Conservation (phyloP, 208 protist species). For the Trypanosoma boissoni region DNA sequence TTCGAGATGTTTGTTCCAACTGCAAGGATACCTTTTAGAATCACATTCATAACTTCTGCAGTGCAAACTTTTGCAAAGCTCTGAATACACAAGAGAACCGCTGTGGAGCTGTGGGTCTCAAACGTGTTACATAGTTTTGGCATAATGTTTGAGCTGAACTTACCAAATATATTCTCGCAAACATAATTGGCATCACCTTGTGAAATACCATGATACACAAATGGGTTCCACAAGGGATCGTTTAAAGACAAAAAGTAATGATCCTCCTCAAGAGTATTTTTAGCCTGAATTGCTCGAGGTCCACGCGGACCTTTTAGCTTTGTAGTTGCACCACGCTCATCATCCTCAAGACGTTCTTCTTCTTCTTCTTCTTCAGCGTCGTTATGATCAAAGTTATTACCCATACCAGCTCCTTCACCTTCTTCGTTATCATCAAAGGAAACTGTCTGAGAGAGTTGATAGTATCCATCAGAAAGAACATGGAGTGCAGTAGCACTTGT, state of each 20-base stretch:
- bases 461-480: slow-evolving; percentile 73
- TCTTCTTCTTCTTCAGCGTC: slow-evolving; percentile 17
- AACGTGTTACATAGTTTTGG: slow-evolving; percentile 85
- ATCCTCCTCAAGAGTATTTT: slow-evolving; percentile 73
- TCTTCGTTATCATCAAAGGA: slow-evolving; percentile 60
- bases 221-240: slow-evolving; percentile 70
- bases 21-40: slow-evolving; percentile 76
- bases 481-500: slow-evolving; percentile 74
- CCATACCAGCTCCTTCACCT: slow-evolving; percentile 1
- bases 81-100: slow-evolving; percentile 77
- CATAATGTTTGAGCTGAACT: slow-evolving; percentile 89
- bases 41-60: slow-evolving; percentile 76
- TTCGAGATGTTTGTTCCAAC: slow-evolving; percentile 63
- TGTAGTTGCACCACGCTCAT: slow-evolving; percentile 13
- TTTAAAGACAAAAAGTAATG: slow-evolving; percentile 63
- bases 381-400: slow-evolving; percentile 16
- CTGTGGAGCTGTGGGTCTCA: slow-evolving; percentile 71
- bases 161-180: slow-evolving; percentile 69
- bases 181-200: slow-evolving; percentile 52
- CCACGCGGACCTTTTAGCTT: neutral
- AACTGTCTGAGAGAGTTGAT: slow-evolving; percentile 36
- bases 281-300: slow-evolving; percentile 20
- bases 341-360: slow-evolving; percentile 26
- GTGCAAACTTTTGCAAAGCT: slow-evolving; percentile 82
- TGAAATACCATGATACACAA: slow-evolving; percentile 82